phyloP scores from a whole-genome alignment of 805 yeast species.

The Maudiozyma saulgeensis region DNA sequence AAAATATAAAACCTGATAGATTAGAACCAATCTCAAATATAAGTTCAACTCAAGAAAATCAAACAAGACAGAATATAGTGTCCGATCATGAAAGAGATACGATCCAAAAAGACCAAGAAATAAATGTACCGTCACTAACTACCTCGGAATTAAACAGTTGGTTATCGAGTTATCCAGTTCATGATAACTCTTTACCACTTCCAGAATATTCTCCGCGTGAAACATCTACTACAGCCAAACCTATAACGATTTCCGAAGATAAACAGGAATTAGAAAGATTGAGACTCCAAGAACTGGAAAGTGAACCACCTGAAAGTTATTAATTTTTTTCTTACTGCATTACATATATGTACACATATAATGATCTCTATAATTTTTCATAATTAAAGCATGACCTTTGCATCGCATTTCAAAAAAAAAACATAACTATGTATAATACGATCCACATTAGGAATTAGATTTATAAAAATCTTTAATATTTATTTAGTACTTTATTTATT shows the following conservation, averaged over 20 bases:
- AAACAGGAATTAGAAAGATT: conserved; percentile 34
- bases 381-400: neutral
- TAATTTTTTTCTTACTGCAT: neutral
- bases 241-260: conserved; percentile 18
- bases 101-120: neutral
- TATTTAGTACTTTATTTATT: no score
- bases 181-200: conserved; percentile 6
- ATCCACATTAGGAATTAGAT: no score
- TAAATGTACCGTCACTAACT: neutral
- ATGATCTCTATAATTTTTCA: neutral
- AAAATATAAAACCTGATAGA: neutral
- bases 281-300: conserved; percentile 32
- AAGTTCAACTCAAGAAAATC: neutral
- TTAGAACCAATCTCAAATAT: neutral
- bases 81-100: neutral
- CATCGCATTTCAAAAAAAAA: no score
- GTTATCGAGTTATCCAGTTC: conserved; percentile 8
- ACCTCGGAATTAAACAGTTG: conserved; percentile 7
- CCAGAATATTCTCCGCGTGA: conserved; percentile 13
- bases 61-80: no score
- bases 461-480: no score
- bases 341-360: neutral
- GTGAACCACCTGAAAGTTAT: conserved; percentile 31
- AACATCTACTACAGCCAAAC: neutral
- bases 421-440: no score